Percentiles rank a stretch among this genome's conserved stretches.
phyloP scores from a whole-genome alignment of 2,329 filamentous ascomycete genomes.

The Diaporthe nobilis region DNA sequence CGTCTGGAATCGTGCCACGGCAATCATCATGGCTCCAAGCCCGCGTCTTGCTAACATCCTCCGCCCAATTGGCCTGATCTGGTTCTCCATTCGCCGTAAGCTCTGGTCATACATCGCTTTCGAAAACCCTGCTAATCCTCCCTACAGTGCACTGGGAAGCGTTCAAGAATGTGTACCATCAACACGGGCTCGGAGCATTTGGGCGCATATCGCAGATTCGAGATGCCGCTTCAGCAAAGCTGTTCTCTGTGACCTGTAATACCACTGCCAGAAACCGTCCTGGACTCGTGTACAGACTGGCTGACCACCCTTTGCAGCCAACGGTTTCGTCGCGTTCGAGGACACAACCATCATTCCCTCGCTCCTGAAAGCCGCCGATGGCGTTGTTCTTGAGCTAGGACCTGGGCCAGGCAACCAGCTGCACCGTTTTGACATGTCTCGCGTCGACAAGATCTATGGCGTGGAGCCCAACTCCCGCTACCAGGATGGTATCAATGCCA shows the following conservation, averaged over 20 bases:
- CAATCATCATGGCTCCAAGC: not conserved
- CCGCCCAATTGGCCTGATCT: constrained; percentile 9
- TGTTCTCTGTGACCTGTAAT: constrained; percentile 18
- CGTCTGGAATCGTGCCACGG: not conserved
- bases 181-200: constrained; percentile 1
- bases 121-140: not conserved
- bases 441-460: not conserved
- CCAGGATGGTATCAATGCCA: not conserved
- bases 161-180: not conserved
- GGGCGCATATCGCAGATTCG: not conserved
- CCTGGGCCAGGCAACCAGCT: constrained; percentile 4
- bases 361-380: constrained; percentile 12
- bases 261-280: not conserved
- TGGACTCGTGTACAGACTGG: not conserved
- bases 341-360: constrained; percentile 11
- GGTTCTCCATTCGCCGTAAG: constrained; percentile 20
- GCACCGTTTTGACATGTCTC: constrained; percentile 4
- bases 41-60: constrained; percentile 8
- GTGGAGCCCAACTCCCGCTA: constrained; percentile 4
- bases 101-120: not conserved
- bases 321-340: constrained; percentile 6
- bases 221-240: constrained; percentile 10
- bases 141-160: constrained; percentile 4
- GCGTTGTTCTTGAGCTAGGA: not conserved
- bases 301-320: not conserved